Evolutionary conservation across 768 basidiomycete genomes (phyloP), one percentile per base, ranked within the genome.

Genomic region (Trametopsis cervina): DNA sequence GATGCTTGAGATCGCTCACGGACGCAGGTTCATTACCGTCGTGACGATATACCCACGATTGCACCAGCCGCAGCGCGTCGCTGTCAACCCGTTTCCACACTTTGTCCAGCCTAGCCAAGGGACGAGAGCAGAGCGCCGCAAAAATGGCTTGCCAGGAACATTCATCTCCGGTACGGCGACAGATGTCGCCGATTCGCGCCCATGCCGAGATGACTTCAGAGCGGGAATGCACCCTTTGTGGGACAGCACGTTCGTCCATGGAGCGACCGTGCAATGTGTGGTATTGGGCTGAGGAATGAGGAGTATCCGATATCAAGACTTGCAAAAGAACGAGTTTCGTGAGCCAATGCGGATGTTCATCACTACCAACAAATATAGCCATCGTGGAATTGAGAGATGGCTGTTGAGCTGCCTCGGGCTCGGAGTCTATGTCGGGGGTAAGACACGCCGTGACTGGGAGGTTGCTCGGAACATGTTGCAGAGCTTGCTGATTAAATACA

Each of bases 301-400:
- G 67, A 1, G 74, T 70, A 56, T 85, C 84, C 0, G 74, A 71
- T 21, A 77, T 80, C 11, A 90, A 72, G 11, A 89, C 75, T 59
- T 89, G 87, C 38, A 82, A 61, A 1, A 92, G 63, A 4, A 91
- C 65, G 3, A 86, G 63, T 56, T 77, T 82, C 12, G 89, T 91
- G 36, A 91, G 67, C 88, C 89, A 92, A 60, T 92, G 85, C 1
- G 87, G 85, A 37, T 70, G 72, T 4, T 80, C 79, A 23, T 85
- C 82, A 49, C 67, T 82, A 5, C 88, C 87, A 53, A 85, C 80
- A 15, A 89, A 71, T 20, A 68, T 67, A 13, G 60, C 18, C 7
- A 63, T 47, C 22, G 40, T 33, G 13, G 41, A 42, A 2, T 12
- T 9, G 29, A 18, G 40, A 41, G 15, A 36, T 29, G 39, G 37